Evolutionary conservation across 1,284 basidiomycete species (phyloP).

Genomic region (Microbotryum lychnidis-dioicae): DNA sequence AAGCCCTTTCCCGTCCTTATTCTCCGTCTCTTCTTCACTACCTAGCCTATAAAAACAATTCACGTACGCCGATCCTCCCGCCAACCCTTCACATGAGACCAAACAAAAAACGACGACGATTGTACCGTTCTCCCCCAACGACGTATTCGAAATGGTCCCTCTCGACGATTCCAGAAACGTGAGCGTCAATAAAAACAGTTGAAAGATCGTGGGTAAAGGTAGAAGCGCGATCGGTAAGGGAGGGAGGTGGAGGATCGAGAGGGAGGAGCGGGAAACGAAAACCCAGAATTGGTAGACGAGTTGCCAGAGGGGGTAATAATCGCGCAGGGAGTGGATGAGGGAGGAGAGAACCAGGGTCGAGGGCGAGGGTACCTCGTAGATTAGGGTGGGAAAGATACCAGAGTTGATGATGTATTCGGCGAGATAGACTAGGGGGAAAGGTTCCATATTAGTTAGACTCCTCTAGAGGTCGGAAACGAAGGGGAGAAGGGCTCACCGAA

Average conservation of each 20-base stretch:
- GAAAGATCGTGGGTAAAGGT: slow-evolving; percentile 50
- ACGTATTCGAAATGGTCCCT: slow-evolving; percentile 11
- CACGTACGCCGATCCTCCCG: slow-evolving; percentile 34
- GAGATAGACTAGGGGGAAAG: background rate
- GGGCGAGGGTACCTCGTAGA: slow-evolving; percentile 72
- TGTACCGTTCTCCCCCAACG: slow-evolving; percentile 25
- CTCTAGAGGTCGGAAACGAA: no score
- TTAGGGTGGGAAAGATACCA: slow-evolving; percentile 81
- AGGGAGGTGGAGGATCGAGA: slow-evolving; percentile 70
- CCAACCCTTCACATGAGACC: slow-evolving; percentile 33
- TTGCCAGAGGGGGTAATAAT: slow-evolving; percentile 70
- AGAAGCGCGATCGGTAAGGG: slow-evolving; percentile 66
- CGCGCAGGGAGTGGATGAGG: slow-evolving; percentile 74
- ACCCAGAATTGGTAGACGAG: slow-evolving; percentile 65
- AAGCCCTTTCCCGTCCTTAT: background rate
- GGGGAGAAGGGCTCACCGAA: slow-evolving; percentile 40
- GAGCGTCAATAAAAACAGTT: slow-evolving; percentile 29
- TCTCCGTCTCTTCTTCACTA: background rate
- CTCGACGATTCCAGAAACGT: slow-evolving; percentile 22
- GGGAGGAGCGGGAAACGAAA: slow-evolving; percentile 87
- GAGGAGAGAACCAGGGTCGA: slow-evolving; percentile 55
- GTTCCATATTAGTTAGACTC: no score
- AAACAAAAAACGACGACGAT: slow-evolving; percentile 16
- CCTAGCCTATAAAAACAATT: slow-evolving; percentile 32
- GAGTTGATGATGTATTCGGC: slow-evolving; percentile 40